phyloP scores from a whole-genome alignment of 2,329 filamentous ascomycete species.

The Nothophoma quercina region DNA sequence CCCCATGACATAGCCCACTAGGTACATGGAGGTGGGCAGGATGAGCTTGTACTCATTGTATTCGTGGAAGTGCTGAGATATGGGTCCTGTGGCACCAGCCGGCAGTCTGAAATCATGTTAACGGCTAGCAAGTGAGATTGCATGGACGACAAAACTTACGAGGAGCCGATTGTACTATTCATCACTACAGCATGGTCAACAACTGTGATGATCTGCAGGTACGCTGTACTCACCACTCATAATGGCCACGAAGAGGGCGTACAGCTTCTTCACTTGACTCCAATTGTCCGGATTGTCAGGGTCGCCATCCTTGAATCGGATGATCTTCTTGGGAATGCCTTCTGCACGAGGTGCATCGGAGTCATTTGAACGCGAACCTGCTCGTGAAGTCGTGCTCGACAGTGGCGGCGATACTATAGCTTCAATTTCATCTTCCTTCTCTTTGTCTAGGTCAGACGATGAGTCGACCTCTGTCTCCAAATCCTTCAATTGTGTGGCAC shows the following conservation, averaged over 20 bases:
- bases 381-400: slow-evolving; percentile 18
- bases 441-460: slow-evolving; percentile 25
- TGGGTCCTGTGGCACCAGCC: slow-evolving; percentile 67
- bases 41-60: slow-evolving; percentile 54
- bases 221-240: slow-evolving; percentile 57
- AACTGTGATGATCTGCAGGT: too few relatives aligned
- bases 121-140: not conserved
- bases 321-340: slow-evolving; percentile 31
- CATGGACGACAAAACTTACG: slow-evolving; percentile 34
- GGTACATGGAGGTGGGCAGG: slow-evolving; percentile 59
- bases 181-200: slow-evolving; percentile 45
- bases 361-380: slow-evolving; percentile 18
- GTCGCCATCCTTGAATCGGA: slow-evolving; percentile 52
- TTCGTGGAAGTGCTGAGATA: slow-evolving; percentile 65
- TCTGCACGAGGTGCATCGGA: slow-evolving; percentile 7
- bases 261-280: slow-evolving; percentile 59
- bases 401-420: slow-evolving; percentile 23
- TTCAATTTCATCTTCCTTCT: slow-evolving; percentile 40
- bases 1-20: slow-evolving; percentile 57
- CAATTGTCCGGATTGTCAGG: slow-evolving; percentile 55
- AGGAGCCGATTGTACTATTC: slow-evolving; percentile 72
- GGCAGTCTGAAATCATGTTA: slow-evolving; percentile 54
- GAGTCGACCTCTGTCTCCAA: slow-evolving; percentile 35
- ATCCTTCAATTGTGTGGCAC: slow-evolving; percentile 22
- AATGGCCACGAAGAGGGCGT: slow-evolving; percentile 63